These are phyloP conservation scores for Fusarium sp. DNA, from an alignment of 2,329 filamentous ascomycete genomes.

Conservation along the genomic window DNA sequence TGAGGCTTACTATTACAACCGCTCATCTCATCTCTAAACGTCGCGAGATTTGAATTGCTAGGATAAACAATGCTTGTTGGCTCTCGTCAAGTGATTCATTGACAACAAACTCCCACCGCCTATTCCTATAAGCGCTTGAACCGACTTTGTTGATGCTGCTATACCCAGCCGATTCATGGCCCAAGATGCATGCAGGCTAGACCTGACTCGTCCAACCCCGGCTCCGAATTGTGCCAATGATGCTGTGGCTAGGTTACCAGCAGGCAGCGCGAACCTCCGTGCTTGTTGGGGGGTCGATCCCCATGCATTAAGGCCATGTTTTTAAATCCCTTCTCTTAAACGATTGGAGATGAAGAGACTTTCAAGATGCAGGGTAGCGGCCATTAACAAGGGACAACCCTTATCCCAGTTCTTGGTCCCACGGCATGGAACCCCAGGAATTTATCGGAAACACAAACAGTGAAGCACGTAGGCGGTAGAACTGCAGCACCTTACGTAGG, in stretches of 20 bases:
- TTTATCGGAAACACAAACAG: slow-evolving; percentile 17
- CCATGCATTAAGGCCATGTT: slow-evolving; percentile 35
- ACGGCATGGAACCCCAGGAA: slow-evolving; percentile 32
- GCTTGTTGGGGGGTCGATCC: slow-evolving; percentile 41
- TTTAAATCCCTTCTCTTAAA: slow-evolving; percentile 17
- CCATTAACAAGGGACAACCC: slow-evolving; percentile 22
- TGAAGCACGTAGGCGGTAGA: slow-evolving; percentile 13
- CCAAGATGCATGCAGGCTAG: slow-evolving; percentile 38
- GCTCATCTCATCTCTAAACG: slow-evolving; percentile 14
- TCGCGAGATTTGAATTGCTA: slow-evolving; percentile 8
- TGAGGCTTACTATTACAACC: slow-evolving; percentile 17
- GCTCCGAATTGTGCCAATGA: slow-evolving; percentile 30
- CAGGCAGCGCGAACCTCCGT: slow-evolving; percentile 31
- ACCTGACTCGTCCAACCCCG: slow-evolving; percentile 35
- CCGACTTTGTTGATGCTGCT: slow-evolving; percentile 13
- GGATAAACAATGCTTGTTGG: neutral
- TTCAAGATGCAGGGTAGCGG: slow-evolving; percentile 33
- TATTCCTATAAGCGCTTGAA: slow-evolving; percentile 39
- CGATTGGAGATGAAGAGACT: slow-evolving; percentile 30
- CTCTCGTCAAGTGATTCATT: neutral
- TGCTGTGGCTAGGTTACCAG: slow-evolving; percentile 36
- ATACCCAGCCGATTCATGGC: slow-evolving; percentile 23
- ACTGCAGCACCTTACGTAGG: slow-evolving; percentile 32
- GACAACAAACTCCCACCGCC: slow-evolving; percentile 32
- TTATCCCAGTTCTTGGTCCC: slow-evolving; percentile 23